phyloP scores from a whole-genome alignment of 2,329 filamentous ascomycete species.

The Aspergillus niger region DNA sequence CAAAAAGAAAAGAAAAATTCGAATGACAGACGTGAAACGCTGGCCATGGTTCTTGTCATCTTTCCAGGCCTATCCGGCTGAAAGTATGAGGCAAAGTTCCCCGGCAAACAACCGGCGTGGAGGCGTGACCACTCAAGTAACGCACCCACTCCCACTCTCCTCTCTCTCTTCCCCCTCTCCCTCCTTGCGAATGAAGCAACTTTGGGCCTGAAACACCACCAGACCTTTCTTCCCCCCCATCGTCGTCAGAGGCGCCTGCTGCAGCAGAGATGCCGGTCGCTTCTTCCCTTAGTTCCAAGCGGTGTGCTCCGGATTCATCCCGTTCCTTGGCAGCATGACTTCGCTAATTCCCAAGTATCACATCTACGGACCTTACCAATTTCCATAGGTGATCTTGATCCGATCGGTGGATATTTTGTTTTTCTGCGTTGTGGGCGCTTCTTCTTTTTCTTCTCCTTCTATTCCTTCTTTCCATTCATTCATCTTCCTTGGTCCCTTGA shows the following conservation, averaged over 20 bases:
- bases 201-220: conserved; percentile 3
- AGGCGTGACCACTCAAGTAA: background rate
- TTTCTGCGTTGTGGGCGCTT: background rate
- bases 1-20: too few species aligned
- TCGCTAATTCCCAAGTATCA: background rate
- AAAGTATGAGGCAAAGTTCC: background rate
- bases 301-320: background rate
- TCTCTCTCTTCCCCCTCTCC: background rate
- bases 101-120: background rate
- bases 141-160: background rate
- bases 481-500: background rate
- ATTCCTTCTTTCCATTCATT: background rate
- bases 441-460: background rate
- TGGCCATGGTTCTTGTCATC: background rate
- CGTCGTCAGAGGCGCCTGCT: conserved; percentile 9
- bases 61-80: background rate
- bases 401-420: background rate
- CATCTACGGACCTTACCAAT: too few species aligned
- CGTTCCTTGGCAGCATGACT: background rate
- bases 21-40: background rate
- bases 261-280: background rate
- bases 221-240: background rate
- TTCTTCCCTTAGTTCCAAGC: background rate
- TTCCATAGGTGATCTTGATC: background rate
- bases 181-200: background rate